A percentile compares a stretch with the other conserved stretches of the same genome.
These are phyloP conservation scores for Aegilops sharonensis DNA, from an alignment of 176 grass and related monocot species.

Conservation along the genomic window DNA sequence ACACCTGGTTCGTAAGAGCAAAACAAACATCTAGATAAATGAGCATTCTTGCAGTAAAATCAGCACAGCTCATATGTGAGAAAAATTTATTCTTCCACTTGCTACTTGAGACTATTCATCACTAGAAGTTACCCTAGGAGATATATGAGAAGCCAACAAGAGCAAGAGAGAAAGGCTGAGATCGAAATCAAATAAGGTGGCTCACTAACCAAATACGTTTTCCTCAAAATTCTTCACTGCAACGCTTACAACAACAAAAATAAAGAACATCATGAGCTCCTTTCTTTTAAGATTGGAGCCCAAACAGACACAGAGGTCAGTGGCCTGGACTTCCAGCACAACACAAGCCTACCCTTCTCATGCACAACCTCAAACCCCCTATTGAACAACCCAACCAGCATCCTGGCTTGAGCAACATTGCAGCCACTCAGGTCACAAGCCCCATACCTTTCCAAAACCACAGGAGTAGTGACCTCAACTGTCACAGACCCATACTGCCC, in stretches of 20 bases:
- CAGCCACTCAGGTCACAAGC: conserved; percentile 32
- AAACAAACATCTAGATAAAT: conserved; percentile 14
- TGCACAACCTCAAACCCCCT: conserved; percentile 37
- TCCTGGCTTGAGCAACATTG: conserved; percentile 56
- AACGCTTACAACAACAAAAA: conserved; percentile 19
- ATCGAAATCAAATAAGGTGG: not conserved
- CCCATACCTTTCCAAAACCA: conserved; percentile 24
- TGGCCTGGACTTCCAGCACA: conserved; percentile 64
- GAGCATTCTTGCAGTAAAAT: not conserved
- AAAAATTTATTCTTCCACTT: not conserved
- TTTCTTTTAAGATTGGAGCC: conserved; percentile 15
- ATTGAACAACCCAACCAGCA: conserved; percentile 46
- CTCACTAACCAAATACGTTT: not conserved
- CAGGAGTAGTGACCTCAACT: not conserved
- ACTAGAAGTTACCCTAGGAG: not conserved
- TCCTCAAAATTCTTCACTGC: not conserved
- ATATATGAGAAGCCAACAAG: not conserved
- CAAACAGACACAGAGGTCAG: conserved; percentile 49
- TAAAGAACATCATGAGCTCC: not conserved
- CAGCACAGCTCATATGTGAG: not conserved
- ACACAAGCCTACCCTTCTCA: conserved; percentile 42
- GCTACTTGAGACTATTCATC: not conserved
- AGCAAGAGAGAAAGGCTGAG: not conserved
- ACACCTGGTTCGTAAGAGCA: conserved; percentile 9
- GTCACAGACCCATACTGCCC: conserved; percentile 17